Evolutionary conservation across 495 filamentous ascomycete species (phyloP).

Genomic region (Penicillium cinerascens): DNA sequence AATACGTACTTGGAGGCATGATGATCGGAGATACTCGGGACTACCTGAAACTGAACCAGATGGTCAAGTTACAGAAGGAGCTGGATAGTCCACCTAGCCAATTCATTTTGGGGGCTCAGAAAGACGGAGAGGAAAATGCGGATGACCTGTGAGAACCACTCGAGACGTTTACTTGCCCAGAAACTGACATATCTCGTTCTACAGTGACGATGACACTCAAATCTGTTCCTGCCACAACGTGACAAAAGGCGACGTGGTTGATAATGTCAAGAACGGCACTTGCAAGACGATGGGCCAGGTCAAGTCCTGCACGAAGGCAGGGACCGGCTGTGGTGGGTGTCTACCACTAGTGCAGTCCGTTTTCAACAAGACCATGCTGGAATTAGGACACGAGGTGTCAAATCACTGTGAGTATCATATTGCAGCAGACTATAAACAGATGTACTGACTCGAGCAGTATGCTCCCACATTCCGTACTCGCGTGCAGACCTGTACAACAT

Average conservation of each 20-base stretch:
- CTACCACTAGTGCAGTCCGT: conserved; percentile 90
- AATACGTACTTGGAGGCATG: conserved; percentile 93
- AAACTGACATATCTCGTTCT: not conserved
- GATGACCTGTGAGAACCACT: conserved; percentile 58
- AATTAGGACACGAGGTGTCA: conserved; percentile 86
- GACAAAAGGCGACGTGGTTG: conserved; percentile 77
- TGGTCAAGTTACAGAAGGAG: conserved; percentile 83
- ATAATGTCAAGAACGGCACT: conserved; percentile 70
- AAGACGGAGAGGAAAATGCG: conserved; percentile 67
- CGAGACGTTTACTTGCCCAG: not conserved
- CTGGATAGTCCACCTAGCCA: conserved; percentile 81
- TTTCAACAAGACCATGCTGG: conserved; percentile 88
- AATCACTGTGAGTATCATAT: conserved; percentile 57
- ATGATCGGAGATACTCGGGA: conserved; percentile 97
- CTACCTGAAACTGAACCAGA: conserved; percentile 91
- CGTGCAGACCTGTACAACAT: conserved; percentile 91
- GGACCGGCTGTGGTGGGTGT: conserved; percentile 91
- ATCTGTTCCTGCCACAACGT: conserved; percentile 98
- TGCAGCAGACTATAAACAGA: not conserved
- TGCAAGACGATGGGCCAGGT: conserved; percentile 85
- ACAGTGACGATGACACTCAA: conserved; percentile 77
- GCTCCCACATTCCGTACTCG: conserved; percentile 82
- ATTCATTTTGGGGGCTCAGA: conserved; percentile 82
- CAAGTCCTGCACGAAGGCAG: conserved; percentile 93
- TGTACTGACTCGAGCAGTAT: conserved; percentile 46